Base-by-base conservation (phyloP, 2,329 filamentous ascomycete genomes). In the Pestalotiopsis sp. region DNA sequence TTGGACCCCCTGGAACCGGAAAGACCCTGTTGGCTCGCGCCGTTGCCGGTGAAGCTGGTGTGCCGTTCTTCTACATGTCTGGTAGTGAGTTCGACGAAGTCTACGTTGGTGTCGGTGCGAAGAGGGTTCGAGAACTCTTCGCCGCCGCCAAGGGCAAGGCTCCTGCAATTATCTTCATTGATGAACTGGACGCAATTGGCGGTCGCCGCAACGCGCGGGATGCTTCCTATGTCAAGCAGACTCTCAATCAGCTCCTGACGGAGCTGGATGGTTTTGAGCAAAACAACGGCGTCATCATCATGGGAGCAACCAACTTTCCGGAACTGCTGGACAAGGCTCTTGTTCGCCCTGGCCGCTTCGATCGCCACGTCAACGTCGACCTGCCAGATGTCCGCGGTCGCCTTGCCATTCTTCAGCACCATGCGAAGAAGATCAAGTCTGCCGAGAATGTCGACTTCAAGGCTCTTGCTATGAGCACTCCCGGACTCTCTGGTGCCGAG, bases 51-150 rank as follows among this genome's bases (percentile, higher is more conserved):
- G 96, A 99, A 83, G 95, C 96, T 66, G 96, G 95, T 67, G 96
- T 99, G 20, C 96, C 96, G 1, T 99, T 99, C 87, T 99, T 98
- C 87, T 99, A 98, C 87, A 98, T 99, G 95, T 99, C 96, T 77
- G 96, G 96, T 64, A 97, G 94, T 69, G 96, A 99, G 80, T 99
- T 99, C 78, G 96, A 99, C 77, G 96, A 99, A 81, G 92, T 99
- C 65, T 99, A 98, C 77, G 97, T 99, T 45, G 96, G 96, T 78
- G 96, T 99, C 66, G 94, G 95, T 77, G 94, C 94, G 60, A 97
- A 99, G 86, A 93, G 96, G 76, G 95, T 99, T 63, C 93, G 96
- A 69, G 96, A 98, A 71, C 88, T 97, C n/a, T 97, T 97, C 79
- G 83, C 86, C 60, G 90, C 92, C 67, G 95, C 95, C 72, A 93